Base-by-base conservation (phyloP, 2,329 filamentous ascomycete species). In the Alternaria tenuissima region DNA sequence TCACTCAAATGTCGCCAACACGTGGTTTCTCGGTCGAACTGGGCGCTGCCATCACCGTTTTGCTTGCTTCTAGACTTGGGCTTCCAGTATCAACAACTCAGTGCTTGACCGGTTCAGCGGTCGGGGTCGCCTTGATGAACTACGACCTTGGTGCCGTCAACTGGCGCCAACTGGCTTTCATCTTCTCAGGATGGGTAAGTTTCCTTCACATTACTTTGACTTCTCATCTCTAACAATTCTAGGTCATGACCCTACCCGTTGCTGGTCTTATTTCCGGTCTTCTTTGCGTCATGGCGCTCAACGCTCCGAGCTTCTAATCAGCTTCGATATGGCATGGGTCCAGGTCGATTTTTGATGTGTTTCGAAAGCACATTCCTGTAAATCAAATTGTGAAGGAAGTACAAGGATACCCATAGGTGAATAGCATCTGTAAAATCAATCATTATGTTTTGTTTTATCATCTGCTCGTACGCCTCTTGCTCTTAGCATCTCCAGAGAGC, bases 61-160 rank as follows among this genome's bases (percentile, higher is more conserved):
- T 90, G 56, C 73, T 90, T 59, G 87, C 87, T 52, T 88, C 87
- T 2, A 85, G 86, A 55, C 82, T 89, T 30, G 81, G 84, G 55
- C 83, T 90, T 2, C 88, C 88, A 2, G 83, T 90, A 32, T 89
- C 87, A 2, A 90, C 88, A 1, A 88, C 87, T 0, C 87, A 89
- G 78, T 89, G 87, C 43, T 53, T 75, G 59, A 70, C 68, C 7
- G 72, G 72, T 14, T 62, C 71, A 14, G 55, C 66, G 3, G 62
- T 72, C 20, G 72, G 69, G 14, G 67, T 69, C 11, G 71, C 71
- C 6, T 46, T 75, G 62, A 73, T 75, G 72, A 74, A 74, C 39
- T 72, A 71, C 42, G 72, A 71, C 44, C 39, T 74, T 34, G 73
- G 76, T 7, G 79, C 80, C 14, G 76, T 82, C 43, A 82, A 81